Conservation (phyloP, 2,329 filamentous ascomycete species). For the Byssochlamys sp. region DNA sequence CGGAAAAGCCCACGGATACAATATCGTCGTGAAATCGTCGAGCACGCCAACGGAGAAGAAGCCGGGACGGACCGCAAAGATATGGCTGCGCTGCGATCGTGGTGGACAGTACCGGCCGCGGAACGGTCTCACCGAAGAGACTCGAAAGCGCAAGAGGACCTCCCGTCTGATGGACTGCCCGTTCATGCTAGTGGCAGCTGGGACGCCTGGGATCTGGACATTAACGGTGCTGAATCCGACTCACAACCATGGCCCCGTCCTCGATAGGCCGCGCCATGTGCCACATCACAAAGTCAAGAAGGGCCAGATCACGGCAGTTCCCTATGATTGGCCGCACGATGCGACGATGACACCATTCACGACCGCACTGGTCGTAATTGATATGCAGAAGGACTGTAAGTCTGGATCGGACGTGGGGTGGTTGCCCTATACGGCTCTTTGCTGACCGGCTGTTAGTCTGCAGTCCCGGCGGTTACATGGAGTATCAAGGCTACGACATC, state of each 20-base stretch:
- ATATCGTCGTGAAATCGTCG: slow-evolving; percentile 38
- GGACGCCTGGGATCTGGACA: slow-evolving; percentile 36
- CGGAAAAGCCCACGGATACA: slow-evolving; percentile 35
- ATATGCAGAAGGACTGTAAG: slow-evolving; percentile 42
- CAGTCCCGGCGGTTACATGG: slow-evolving; percentile 35
- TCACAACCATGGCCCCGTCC: slow-evolving; percentile 34
- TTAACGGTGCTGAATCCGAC: slow-evolving; percentile 33
- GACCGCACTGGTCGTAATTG: slow-evolving; percentile 38
- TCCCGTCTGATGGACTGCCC: slow-evolving; percentile 38
- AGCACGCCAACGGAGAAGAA: slow-evolving; percentile 38
- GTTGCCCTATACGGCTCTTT: neutral
- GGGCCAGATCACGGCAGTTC: slow-evolving; percentile 32
- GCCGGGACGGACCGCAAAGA: slow-evolving; percentile 34
- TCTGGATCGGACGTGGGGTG: slow-evolving; percentile 1
- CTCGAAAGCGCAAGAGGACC: slow-evolving; percentile 34
- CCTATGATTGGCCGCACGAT: slow-evolving; percentile 41
- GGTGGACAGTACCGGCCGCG: slow-evolving; percentile 37
- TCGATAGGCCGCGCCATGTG: slow-evolving; percentile 32
- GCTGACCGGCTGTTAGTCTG: slow-evolving; percentile 28
- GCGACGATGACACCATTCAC: slow-evolving; percentile 35
- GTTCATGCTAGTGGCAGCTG: slow-evolving; percentile 36
- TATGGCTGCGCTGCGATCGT: slow-evolving; percentile 37
- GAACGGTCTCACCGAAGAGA: slow-evolving; percentile 37
- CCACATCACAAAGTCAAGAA: slow-evolving; percentile 35
- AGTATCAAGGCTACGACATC: slow-evolving; percentile 37